Evolutionary conservation across 768 basidiomycete genomes (phyloP).

Genomic region (Suillus hirtellus): DNA sequence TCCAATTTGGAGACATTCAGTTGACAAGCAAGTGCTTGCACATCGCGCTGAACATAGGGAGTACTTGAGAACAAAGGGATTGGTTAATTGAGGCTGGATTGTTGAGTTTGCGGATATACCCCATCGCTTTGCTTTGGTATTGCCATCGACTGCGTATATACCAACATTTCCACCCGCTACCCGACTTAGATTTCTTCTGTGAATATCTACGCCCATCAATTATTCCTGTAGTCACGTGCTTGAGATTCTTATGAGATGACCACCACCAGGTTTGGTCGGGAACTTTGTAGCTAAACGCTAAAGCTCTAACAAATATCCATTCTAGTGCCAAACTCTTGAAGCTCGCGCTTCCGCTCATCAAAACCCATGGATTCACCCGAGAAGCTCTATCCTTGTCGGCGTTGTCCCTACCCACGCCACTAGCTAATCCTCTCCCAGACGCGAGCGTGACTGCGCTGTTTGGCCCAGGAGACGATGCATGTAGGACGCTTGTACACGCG

Average conservation of each 20-base stretch:
- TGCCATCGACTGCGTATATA: neutral
- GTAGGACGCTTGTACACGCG: neutral
- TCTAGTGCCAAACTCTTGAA: conserved; percentile 46
- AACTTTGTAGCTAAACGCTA: neutral
- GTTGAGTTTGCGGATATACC: neutral
- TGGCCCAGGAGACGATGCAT: neutral
- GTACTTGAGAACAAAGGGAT: conserved; percentile 45
- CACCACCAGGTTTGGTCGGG: conserved; percentile 3
- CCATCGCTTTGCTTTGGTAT: neutral
- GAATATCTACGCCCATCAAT: neutral
- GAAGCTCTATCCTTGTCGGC: conserved; percentile 66
- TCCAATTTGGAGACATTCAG: conserved; percentile 52
- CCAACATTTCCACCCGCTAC: no score
- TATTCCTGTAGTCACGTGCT: neutral
- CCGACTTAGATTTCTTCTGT: neutral
- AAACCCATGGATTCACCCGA: conserved; percentile 73
- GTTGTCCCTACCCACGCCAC: conserved; percentile 30
- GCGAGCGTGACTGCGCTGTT: conserved; percentile 1
- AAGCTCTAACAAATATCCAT: neutral
- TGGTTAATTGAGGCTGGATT: conserved; percentile 30
- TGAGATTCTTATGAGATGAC: conserved; percentile 5
- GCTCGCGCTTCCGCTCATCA: conserved; percentile 63
- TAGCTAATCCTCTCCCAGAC: neutral
- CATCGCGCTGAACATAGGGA: conserved; percentile 49
- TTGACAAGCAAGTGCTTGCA: conserved; percentile 47